These are phyloP conservation scores for Phytophthora hibernalis DNA, from an alignment of 352 stramenopile genomes.

Conservation along the genomic window DNA sequence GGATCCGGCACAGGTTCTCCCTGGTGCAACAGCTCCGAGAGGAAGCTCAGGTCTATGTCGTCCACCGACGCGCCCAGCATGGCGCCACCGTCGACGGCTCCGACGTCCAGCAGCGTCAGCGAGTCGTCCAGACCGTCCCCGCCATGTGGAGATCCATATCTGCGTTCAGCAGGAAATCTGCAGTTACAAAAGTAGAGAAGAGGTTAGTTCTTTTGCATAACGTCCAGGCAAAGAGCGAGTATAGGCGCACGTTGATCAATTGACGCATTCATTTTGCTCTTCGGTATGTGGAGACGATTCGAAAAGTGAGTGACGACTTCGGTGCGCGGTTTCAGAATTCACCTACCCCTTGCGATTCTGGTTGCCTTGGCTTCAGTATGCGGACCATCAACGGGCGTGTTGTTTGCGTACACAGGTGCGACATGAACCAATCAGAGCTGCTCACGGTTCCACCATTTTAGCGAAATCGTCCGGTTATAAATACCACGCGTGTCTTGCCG, in stretches of 20 bases:
- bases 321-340: too few species aligned
- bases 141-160: constrained; percentile 30
- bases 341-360: too few species aligned
- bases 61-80: constrained; percentile 28
- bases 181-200: too few species aligned
- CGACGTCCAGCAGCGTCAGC: constrained; percentile 31
- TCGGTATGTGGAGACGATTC: constrained; percentile 7
- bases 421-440: constrained; percentile 17
- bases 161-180: constrained; percentile 29
- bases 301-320: constrained; percentile 18
- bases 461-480: constrained; percentile 10
- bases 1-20: constrained; percentile 31
- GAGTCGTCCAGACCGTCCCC: constrained; percentile 29
- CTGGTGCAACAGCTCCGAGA: constrained; percentile 36
- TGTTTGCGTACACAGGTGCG: constrained; percentile 22
- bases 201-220: too few species aligned
- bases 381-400: neutral
- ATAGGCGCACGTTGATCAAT: constrained; percentile 21
- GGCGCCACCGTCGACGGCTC: constrained; percentile 3
- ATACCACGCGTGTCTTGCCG: neutral
- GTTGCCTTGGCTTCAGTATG: constrained; percentile 10
- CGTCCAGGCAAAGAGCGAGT: too few species aligned
- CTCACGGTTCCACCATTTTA: constrained; percentile 6
- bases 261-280: constrained; percentile 24
- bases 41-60: constrained; percentile 40